These are phyloP conservation scores for Ceratocystis destructans DNA, from an alignment of 2,329 filamentous ascomycete species.

Conservation along the genomic window DNA sequence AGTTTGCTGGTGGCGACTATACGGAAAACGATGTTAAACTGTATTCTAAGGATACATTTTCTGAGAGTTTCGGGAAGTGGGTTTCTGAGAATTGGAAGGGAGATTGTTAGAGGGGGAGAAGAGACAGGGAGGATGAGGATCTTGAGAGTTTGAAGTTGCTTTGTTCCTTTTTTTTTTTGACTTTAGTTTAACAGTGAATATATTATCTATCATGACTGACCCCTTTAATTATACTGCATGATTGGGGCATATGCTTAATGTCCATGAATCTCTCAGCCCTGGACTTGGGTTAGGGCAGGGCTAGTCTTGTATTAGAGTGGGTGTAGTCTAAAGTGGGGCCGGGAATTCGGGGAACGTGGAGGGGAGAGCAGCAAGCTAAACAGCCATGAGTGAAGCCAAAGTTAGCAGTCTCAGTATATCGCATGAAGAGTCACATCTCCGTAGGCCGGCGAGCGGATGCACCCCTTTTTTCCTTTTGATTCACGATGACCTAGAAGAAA, in stretches of 20 bases:
- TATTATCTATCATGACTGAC: background rate
- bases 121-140: background rate
- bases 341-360: background rate
- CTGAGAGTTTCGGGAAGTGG: slow-evolving; percentile 43
- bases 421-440: no score
- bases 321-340: slow-evolving; percentile 3
- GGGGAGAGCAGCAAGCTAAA: background rate
- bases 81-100: slow-evolving; percentile 44
- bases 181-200: background rate
- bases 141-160: no score
- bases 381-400: background rate
- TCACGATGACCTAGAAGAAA: no score
- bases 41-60: slow-evolving; percentile 43
- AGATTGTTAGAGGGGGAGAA: slow-evolving; percentile 28
- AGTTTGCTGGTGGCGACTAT: slow-evolving; percentile 42
- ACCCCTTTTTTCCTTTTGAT: no score
- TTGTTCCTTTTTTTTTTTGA: no score
- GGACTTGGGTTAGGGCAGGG: background rate
- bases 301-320: background rate
- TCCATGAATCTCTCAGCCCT: background rate
- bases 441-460: no score
- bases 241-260: background rate
- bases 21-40: slow-evolving; percentile 33
- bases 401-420: background rate
- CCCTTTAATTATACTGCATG: background rate